phyloP scores from a whole-genome alignment of 257 asterid species.

The Salvia hispanica region DNA sequence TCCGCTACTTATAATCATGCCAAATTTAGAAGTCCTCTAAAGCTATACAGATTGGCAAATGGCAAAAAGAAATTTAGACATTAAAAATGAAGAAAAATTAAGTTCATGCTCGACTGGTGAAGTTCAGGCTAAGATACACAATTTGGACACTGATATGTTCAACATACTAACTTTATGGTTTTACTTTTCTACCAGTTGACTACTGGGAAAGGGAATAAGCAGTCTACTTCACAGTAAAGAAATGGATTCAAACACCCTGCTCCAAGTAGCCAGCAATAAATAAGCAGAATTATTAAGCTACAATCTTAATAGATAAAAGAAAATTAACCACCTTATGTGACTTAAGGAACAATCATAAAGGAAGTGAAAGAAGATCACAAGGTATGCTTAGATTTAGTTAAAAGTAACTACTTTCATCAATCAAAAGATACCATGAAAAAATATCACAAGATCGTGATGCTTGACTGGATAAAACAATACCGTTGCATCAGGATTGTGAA shows the following conservation, averaged over 20 bases:
- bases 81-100: conserved; percentile 7
- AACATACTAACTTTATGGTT: background rate
- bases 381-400: conserved; percentile 17
- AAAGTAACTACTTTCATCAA: conserved; percentile 17
- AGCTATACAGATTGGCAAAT: background rate
- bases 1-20: conserved; percentile 6
- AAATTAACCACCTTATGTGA: conserved; percentile 20
- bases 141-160: conserved; percentile 12
- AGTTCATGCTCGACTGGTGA: background rate
- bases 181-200: background rate
- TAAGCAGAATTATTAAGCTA: conserved; percentile 3
- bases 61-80: background rate
- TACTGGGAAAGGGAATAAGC: background rate
- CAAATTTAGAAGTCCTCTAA: background rate
- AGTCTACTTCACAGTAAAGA: conserved; percentile 4
- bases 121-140: background rate
- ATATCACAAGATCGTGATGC: conserved; percentile 20
- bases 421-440: conserved; percentile 11
- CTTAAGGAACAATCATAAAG: conserved; percentile 16
- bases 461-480: conserved; percentile 47
- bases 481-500: conserved; percentile 97
- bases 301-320: conserved; percentile 10
- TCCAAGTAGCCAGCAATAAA: conserved; percentile 25
- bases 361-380: background rate
- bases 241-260: conserved; percentile 12